Evolutionary conservation across 2,329 filamentous ascomycete species (phyloP), one percentile per base, ranked within the genome.

Genomic region (Pyricularia sp.): DNA sequence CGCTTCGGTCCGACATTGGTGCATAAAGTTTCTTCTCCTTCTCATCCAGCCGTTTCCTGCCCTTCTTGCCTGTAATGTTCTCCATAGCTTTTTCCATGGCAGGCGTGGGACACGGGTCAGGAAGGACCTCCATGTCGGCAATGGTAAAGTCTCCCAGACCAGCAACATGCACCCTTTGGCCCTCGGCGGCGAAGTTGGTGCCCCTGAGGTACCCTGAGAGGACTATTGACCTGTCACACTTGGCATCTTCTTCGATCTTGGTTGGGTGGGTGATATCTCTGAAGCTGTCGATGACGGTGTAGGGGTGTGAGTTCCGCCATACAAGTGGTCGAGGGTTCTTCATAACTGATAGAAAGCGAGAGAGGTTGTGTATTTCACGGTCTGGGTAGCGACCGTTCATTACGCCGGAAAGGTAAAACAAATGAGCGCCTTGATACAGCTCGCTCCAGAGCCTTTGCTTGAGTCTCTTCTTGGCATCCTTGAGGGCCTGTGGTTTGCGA

Each of bases 391-490:
- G 84, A 57, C 94, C 94, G 75, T 99, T 99, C 70, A 97, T 89
- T 44, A 99, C 93, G 71, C 94, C 94, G 1, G 91, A 96, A 5
- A 99, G 83, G 72, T 97, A 97, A 77, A 99, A 99, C 0, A 99
- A 81, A 74, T 99, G 96, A 6, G 96, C 94, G 65, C 94, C 94
- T 72, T 96, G 91, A 76, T 99, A 99, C 64, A 99, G 77, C 73
- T 99, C 94, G 71, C 89, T 96, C 94, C 96, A 99, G 70, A 99
- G 89, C 68, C 94, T 84, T 74, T 96, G 90, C 79, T 99, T 99
- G 67, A 99, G 78, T 66, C 93, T 82, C 82, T 99, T 99, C 81
- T 99, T 99, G 68, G 96, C 91, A 71, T 93, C 88, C 75, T 92
- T 93, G 66, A 99, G 80, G 0, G 91, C 88, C 71, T 96, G 93